Base-by-base conservation (phyloP, 2,329 filamentous ascomycete genomes). In the Aspergillus versicolor region DNA sequence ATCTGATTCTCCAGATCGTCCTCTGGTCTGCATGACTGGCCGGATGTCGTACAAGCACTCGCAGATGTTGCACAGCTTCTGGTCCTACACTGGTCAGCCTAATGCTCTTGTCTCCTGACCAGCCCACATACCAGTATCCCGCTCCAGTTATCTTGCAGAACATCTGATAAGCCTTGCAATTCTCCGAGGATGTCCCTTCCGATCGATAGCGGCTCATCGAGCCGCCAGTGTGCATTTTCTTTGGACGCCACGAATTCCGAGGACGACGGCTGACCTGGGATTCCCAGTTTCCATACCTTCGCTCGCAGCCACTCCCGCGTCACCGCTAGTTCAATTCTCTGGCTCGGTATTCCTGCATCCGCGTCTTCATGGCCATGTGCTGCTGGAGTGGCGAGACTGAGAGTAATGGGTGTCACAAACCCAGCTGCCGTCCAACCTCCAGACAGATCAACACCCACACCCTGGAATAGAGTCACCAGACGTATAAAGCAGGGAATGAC, bases 21-120 rank as follows among this genome's bases (percentile, higher is more conserved):
- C 15, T 46, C 43, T 38, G 4, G 22, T 53, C 32, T 53, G 51
- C 34, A 47, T 53, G 32, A 41, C 51, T 4, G 51, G 32, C 21
- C 21, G 42, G 21, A 53, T 41, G 43, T 53, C 51, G 34, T 27
- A 53, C 51, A 53, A 37, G 32, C 51, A 47, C 51, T 47, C 43
- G 51, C 51, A 53, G 51, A 53, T 47, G 43, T 53, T 43, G 32
- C 34, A 47, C 51, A 53, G 42, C 42, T 46, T 53, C 21, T 53
- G 32, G 22, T 53, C 51, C 51, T 53, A 53, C 43, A 2, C 43
- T 41, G 32, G 34, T 53, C 51, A 40, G 48, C 42, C 40, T 41
- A 43, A 46, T 38, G 37, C 17, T 27, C 41, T 7, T 41, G 50
- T 46, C 51, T 46, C 51, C 42, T 53, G 51, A 47, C 43, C 19